These are phyloP conservation scores for Fonsecaea multimorphosa DNA, from an alignment of 2,329 filamentous ascomycete genomes.

Conservation along the genomic window DNA sequence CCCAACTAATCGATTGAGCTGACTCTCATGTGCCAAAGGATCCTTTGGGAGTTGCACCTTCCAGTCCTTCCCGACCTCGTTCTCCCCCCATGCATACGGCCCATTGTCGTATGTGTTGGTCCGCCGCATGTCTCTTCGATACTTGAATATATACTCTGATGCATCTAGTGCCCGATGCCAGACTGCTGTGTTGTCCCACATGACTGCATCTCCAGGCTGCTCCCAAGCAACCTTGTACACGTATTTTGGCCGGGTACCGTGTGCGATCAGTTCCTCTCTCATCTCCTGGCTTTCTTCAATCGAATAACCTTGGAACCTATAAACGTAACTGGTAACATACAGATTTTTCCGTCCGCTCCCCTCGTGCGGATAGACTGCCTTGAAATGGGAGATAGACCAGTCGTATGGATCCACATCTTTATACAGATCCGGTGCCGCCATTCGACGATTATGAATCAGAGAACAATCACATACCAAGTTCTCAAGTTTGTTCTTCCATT, in stretches of 20 bases:
- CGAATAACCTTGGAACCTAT: neutral
- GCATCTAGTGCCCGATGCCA: slow-evolving; percentile 5
- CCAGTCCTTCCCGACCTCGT: slow-evolving; percentile 10
- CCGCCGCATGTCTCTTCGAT: slow-evolving; percentile 3
- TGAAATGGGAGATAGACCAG: neutral
- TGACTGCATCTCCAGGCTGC: slow-evolving; percentile 5
- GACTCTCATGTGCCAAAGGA: slow-evolving; percentile 8
- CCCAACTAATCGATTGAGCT: neutral
- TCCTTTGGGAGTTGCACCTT: slow-evolving; percentile 13
- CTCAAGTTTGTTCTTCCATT: slow-evolving; percentile 11
- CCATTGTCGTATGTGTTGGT: slow-evolving; percentile 7
- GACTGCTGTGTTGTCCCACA: slow-evolving; percentile 20
- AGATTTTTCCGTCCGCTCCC: neutral
- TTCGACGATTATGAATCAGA: slow-evolving; percentile 7
- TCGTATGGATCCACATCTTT: slow-evolving; percentile 12
- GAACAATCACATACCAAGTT: slow-evolving; percentile 5
- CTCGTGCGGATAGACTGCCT: slow-evolving; percentile 7
- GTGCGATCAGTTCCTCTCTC: neutral
- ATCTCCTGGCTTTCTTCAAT: neutral
- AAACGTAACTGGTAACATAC: slow-evolving; percentile 5
- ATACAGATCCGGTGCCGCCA: slow-evolving; percentile 10
- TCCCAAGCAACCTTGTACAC: slow-evolving; percentile 12
- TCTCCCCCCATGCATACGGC: neutral
- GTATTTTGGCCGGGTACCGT: slow-evolving; percentile 5
- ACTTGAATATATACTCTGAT: slow-evolving; percentile 4